Evolutionary conservation across 441 rosid genomes (phyloP).

Genomic region (Pelargonium australe): DNA sequence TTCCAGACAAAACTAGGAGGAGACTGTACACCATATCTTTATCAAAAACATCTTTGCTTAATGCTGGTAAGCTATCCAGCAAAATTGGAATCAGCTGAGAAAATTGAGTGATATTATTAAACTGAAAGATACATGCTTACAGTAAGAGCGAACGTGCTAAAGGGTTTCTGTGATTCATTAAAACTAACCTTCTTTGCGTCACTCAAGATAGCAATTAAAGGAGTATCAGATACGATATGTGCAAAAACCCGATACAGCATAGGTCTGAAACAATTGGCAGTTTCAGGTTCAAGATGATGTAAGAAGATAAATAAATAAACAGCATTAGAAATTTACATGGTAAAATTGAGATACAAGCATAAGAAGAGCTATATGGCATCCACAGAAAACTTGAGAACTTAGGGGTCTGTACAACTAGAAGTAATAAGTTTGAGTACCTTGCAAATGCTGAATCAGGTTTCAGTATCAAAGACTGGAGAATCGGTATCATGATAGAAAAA

Average conservation of each 20-base stretch:
- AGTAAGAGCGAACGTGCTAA: not conserved
- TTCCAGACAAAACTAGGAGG: conserved; percentile 71
- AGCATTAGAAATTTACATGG: not conserved
- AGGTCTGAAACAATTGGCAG: conserved; percentile 45
- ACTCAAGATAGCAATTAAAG: conserved; percentile 51
- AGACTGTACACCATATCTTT: conserved; percentile 57
- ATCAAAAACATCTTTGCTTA: conserved; percentile 43
- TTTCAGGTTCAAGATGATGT: not conserved
- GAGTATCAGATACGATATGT: conserved; percentile 63
- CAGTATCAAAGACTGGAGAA: conserved; percentile 56
- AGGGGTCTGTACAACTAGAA: not conserved
- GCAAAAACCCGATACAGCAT: conserved; percentile 58
- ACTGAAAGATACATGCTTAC: not conserved
- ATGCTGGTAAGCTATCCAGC: conserved; percentile 51
- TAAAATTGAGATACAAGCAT: not conserved
- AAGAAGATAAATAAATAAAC: not conserved
- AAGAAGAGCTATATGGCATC: not conserved
- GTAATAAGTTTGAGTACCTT: conserved; percentile 28
- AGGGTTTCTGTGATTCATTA: not conserved
- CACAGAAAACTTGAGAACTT: not conserved
- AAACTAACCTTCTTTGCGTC: conserved; percentile 8
- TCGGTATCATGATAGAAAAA: conserved; percentile 59
- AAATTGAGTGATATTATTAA: not conserved
- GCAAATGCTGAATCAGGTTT: conserved; percentile 40
- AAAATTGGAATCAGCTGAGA: conserved; percentile 38